These are phyloP conservation scores for Neonectria coccinea DNA, from an alignment of 2,329 filamentous ascomycete genomes.

Conservation along the genomic window DNA sequence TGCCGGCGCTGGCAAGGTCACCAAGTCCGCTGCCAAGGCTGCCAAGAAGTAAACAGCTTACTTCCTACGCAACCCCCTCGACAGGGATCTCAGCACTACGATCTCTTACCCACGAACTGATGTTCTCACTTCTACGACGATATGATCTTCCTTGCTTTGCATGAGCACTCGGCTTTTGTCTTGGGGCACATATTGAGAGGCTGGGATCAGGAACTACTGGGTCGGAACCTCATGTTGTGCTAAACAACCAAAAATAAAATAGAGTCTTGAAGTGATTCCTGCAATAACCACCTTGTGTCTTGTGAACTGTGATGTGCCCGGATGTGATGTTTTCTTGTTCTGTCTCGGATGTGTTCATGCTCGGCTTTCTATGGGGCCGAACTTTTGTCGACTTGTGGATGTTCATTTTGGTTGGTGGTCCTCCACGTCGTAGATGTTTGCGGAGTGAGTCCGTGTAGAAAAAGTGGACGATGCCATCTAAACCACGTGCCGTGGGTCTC, in stretches of 20 bases:
- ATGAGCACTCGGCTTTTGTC: constrained; percentile 58
- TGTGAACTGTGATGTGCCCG: constrained; percentile 6
- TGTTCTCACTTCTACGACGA: constrained; percentile 60
- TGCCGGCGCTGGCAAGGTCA: constrained; percentile 71
- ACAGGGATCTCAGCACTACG: constrained; percentile 43
- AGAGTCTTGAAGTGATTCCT: constrained; percentile 61
- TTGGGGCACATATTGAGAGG: constrained; percentile 59
- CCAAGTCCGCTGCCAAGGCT: constrained; percentile 80
- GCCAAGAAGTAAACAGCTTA: constrained; percentile 74
- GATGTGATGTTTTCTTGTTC: neutral
- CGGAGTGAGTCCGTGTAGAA: too few species aligned
- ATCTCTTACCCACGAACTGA: constrained; percentile 46
- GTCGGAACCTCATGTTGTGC: constrained; percentile 59
- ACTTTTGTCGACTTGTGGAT: too few species aligned
- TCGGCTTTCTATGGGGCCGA: too few species aligned
- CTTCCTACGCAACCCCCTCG: constrained; percentile 42
- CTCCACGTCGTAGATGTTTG: too few species aligned
- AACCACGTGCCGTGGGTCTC: neutral
- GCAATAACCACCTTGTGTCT: constrained; percentile 34
- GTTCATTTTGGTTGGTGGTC: too few species aligned
- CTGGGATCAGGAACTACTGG: constrained; percentile 53
- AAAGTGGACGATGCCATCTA: neutral
- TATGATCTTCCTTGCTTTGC: constrained; percentile 58
- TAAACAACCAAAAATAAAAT: constrained; percentile 60
- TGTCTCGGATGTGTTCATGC: too few species aligned